Conservation (phyloP, 2,329 filamentous ascomycete genomes). For the Zymoseptoria brevis region DNA sequence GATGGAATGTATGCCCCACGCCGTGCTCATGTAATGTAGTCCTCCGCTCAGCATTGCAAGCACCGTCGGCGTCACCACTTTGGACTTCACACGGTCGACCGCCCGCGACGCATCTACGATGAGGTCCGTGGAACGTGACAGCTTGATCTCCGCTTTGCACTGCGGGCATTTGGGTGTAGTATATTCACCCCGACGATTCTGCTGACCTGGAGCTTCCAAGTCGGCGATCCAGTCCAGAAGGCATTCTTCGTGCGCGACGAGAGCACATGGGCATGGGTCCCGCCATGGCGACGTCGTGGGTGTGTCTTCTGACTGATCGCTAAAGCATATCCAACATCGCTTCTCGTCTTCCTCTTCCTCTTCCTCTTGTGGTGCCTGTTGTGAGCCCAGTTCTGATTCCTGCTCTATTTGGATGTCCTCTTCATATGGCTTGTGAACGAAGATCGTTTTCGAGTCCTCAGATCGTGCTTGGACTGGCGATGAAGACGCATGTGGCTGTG, state of each 20-base stretch:
- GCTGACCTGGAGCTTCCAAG: conserved; percentile 57
- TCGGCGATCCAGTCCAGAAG: conserved; percentile 91
- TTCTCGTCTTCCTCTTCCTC: conserved; percentile 31
- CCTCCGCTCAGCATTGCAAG: conserved; percentile 43
- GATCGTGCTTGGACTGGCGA: conserved; percentile 30
- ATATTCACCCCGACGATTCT: conserved; percentile 38
- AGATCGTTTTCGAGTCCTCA: conserved; percentile 40
- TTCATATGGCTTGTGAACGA: conserved; percentile 31
- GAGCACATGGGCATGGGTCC: conserved; percentile 80
- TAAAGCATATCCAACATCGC: conserved; percentile 64
- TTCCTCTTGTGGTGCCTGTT: conserved; percentile 5
- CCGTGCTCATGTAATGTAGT: conserved; percentile 18
- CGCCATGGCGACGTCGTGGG: conserved; percentile 63
- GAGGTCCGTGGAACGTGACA: conserved; percentile 66
- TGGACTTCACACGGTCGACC: conserved; percentile 49
- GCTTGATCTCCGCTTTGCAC: conserved; percentile 72
- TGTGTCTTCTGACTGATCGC: conserved; percentile 57
- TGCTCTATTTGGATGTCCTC: conserved; percentile 8
- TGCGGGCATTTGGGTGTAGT: conserved; percentile 75
- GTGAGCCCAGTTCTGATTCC: conserved; percentile 3
- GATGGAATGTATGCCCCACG: conserved; percentile 54
- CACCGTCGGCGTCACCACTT: conserved; percentile 57
- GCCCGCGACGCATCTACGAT: conserved; percentile 60
- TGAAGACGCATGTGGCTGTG: conserved; percentile 9
- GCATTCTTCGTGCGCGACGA: conserved; percentile 85